These are phyloP conservation scores for Leccinum sublutescens DNA, from an alignment of 768 basidiomycete species.

Conservation along the genomic window DNA sequence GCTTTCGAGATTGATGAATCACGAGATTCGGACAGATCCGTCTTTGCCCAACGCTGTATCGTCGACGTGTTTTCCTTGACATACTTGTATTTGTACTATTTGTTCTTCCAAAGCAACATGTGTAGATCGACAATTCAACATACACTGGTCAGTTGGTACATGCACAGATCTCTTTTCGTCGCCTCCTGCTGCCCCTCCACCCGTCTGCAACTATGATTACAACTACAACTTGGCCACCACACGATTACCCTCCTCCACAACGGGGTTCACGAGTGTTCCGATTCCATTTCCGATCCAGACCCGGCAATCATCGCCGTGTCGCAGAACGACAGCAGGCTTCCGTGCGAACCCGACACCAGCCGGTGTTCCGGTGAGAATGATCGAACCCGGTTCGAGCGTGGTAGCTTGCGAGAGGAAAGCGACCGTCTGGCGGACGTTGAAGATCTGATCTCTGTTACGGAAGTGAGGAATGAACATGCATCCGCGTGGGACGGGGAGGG, in stretches of 20 bases:
- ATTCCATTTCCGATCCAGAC: constrained; percentile 72
- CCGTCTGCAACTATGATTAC: background rate
- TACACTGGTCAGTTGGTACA: background rate
- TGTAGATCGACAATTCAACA: background rate
- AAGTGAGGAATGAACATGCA: background rate
- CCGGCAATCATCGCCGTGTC: constrained; percentile 69
- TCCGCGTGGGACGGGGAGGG: too few species aligned
- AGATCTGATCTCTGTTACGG: constrained; percentile 70
- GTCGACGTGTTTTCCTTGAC: background rate
- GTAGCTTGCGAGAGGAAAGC: constrained; percentile 83
- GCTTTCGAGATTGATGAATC: background rate
- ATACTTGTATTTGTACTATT: background rate
- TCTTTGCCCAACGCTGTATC: background rate
- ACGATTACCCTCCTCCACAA: constrained; percentile 60
- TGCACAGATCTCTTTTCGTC: background rate
- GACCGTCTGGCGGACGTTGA: constrained; percentile 72
- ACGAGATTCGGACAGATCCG: background rate
- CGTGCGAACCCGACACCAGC: constrained; percentile 80
- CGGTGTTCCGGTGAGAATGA: constrained; percentile 83
- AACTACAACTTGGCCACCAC: constrained; percentile 36
- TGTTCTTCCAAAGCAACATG: background rate
- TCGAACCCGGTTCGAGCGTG: constrained; percentile 74
- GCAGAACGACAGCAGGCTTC: constrained; percentile 67
- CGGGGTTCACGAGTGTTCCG: constrained; percentile 76
- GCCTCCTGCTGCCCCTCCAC: background rate